Evolutionary conservation across 73 alveolate species (phyloP), one percentile per base, ranked within the genome.

Genomic region (Tetrahymena elliotti): DNA sequence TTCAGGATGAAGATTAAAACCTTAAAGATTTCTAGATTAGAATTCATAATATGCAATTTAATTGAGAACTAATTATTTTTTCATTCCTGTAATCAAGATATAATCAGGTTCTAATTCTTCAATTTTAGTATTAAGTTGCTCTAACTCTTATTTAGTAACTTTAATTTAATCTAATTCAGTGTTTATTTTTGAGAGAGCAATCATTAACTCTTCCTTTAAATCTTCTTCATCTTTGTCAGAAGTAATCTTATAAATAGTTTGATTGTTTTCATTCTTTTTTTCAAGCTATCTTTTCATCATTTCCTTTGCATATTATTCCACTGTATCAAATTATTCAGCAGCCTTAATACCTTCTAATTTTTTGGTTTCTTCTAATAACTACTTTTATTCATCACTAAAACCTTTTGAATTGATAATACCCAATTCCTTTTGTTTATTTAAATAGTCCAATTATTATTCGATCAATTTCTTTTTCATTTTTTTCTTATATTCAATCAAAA

Each of bases 1-100:
- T 83, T 97, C 99, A 52, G 99, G 99, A 84, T 97, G 98, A 33
- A 95, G 83, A 6, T 82, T 84, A 41, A 96, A 96, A 35, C 97
- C 99, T 37, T 97, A 97, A 93, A 97, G 95, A 68, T 97, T 96
- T 82, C 97, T 95, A 35, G 96, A 96, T 40, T 94, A 83, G 83
- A 97, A 93, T 84, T 97, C 95, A 93, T 96, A 97, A 94, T 97
- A 97, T 84, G 97, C 95, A n/a, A 97, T 97, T 94, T 93, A 93
- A 38, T 97, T 97, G 37, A 97, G 88, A 11, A 97, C 97, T 82
- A 97, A 82, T 34, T 95, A 33, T 93, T 97, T 97, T 41, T 97
- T 95, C 35, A 94, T 88, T 0, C 97, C 97, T 47, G 93, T 84
- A 33, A 94, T 52, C 52, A 94, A 20, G 31, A 88, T 83, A 94